These are phyloP conservation scores for Aureobasidium sp. DNA, from an alignment of 2,329 filamentous ascomycete species.

Conservation along the genomic window DNA sequence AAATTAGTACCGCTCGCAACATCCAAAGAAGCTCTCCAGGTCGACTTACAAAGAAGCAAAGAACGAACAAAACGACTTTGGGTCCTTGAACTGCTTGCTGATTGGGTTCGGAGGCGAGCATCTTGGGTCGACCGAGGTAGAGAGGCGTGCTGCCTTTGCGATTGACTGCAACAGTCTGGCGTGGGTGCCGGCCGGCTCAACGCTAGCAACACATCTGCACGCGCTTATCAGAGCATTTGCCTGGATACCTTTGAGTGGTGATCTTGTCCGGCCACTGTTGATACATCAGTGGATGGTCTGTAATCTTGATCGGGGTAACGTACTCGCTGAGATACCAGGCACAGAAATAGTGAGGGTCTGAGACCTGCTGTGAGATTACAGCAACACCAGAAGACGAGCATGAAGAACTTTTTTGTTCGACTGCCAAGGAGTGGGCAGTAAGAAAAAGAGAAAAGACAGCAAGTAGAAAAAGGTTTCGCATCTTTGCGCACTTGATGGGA, in stretches of 20 bases:
- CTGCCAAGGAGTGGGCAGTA: not conserved
- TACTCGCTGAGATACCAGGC: not conserved
- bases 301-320: not conserved
- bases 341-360: not conserved
- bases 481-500: too few relatives aligned
- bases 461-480: too few relatives aligned
- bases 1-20: too few relatives aligned
- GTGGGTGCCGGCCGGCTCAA: not conserved
- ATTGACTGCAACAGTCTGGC: not conserved
- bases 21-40: too few relatives aligned
- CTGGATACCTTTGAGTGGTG: not conserved
- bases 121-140: not conserved
- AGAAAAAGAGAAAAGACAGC: not conserved
- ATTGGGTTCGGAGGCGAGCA: not conserved
- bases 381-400: not conserved
- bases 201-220: not conserved
- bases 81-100: not conserved
- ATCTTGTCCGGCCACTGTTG: not conserved
- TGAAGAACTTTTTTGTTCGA: not conserved
- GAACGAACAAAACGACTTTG: not conserved
- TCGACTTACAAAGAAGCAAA: not conserved
- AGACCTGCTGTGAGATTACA: not conserved
- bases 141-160: not conserved
- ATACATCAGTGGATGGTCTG: not conserved
- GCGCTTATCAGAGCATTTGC: not conserved